phyloP scores from a whole-genome alignment of 140 eudicot species.

The Flaveria floridana region DNA sequence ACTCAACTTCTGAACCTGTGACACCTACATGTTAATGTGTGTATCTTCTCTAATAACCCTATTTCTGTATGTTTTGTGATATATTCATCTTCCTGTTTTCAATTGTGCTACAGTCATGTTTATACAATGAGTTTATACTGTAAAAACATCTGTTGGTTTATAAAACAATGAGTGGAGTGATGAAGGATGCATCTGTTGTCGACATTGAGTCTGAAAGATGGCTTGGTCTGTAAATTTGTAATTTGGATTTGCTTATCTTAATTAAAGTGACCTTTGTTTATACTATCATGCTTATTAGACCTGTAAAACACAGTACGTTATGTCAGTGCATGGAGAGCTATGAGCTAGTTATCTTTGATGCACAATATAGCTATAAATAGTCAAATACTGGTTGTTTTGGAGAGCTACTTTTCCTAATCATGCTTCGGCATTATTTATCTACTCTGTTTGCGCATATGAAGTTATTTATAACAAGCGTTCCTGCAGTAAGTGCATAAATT shows the following conservation, averaged over 20 bases:
- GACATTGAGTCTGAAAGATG: conserved; percentile 2
- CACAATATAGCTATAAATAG: background rate
- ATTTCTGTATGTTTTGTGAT: background rate
- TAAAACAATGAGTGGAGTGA: conserved; percentile 15
- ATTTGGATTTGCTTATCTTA: background rate
- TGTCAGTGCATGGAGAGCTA: conserved; percentile 5
- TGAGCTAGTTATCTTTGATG: conserved; percentile 3
- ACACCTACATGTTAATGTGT: background rate
- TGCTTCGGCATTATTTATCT: background rate
- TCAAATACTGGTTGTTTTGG: background rate
- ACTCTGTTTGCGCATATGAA: background rate
- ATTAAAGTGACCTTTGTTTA: background rate
- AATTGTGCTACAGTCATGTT: background rate
- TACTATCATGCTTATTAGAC: background rate
- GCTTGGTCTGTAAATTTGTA: background rate
- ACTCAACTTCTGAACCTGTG: no score
- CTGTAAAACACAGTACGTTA: background rate
- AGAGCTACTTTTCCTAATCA: background rate
- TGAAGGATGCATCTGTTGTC: background rate
- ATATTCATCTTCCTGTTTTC: background rate
- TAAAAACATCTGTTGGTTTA: background rate
- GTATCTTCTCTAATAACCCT: background rate
- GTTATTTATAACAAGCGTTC: conserved; percentile 9
- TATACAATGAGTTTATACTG: background rate
- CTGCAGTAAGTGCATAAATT: background rate